Base-by-base conservation (phyloP, 2,329 filamentous ascomycete species). In the Colletotrichum agaves region DNA sequence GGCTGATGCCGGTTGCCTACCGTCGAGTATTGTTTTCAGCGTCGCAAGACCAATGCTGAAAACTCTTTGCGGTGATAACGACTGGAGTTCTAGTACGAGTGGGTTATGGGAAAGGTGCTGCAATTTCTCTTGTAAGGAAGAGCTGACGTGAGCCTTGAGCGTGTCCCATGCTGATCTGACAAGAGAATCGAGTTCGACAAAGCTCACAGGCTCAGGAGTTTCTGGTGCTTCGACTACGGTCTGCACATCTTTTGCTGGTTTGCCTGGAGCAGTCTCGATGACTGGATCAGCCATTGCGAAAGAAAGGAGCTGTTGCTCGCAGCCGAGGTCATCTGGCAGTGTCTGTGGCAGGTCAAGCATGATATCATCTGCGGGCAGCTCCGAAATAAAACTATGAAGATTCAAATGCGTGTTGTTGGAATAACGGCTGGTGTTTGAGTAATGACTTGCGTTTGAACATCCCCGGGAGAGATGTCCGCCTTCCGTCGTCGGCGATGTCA, bases 401-500 rank as follows among this genome's bases (percentile, higher is more conserved):
- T 44, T 53, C 21, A 67, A n/a, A 46, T 53, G 39, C 35, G 35
- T 10, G 19, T 59, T 59, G 33, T 65, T 60, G 70, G 74, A 73
- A 41, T 72, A 69, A 39, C 67, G 71, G 52, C 74, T 72, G 37
- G 71, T 69, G 60, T 75, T 60, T 37, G 71, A 69, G 59, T 72
- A 69, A 33, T 65, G 71, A 53, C 74, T 73, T 41, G 71, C 70
- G 56, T 75, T 60, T 39, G 71, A 69, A 56, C 69, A 61, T 60
- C 67, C 63, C 56, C 70, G 17, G 37, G 70, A 73, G 62, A 80
- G 68, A 62, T 73, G 69, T 63, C 76, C 76, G 43, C 74, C 74
- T 8, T 78, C 78, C 43, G 82, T 83, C 35, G 80, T 76, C 1
- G 84, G 82, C 17, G 84, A 85, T 5, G 82, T 82, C 71, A 84